A percentile compares a stretch with the other conserved stretches of the same genome.
These are phyloP conservation scores for Helichrysum umbraculigerum DNA, from an alignment of 129 eudicot species.

Conservation along the genomic window DNA sequence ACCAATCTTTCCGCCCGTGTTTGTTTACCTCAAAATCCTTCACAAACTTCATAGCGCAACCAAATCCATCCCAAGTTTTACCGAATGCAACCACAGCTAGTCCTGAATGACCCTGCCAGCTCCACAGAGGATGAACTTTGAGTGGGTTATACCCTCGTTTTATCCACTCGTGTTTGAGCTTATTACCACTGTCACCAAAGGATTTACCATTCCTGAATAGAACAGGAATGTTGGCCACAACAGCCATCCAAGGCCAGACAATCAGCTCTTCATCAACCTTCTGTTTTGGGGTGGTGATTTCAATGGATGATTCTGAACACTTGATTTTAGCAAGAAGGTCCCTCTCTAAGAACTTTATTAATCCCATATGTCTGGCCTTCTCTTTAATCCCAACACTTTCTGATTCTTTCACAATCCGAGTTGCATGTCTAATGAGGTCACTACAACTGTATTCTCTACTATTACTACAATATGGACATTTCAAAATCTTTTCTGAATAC, in stretches of 20 bases:
- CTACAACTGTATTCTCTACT: constrained; percentile 35
- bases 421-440: constrained; percentile 56
- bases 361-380: constrained; percentile 55
- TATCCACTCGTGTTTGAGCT: constrained; percentile 50
- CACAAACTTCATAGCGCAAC: constrained; percentile 54
- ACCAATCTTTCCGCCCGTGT: constrained; percentile 59
- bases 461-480: constrained; percentile 57
- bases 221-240: constrained; percentile 64
- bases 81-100: constrained; percentile 60
- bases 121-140: constrained; percentile 70
- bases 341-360: constrained; percentile 44
- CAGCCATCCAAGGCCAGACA: constrained; percentile 77
- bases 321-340: constrained; percentile 8
- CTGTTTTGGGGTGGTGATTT: neutral
- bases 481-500: constrained; percentile 30
- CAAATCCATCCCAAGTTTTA: constrained; percentile 60
- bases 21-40: constrained; percentile 46
- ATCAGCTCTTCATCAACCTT: constrained; percentile 42
- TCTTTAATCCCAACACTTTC: constrained; percentile 40
- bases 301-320: neutral
- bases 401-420: constrained; percentile 48
- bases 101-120: constrained; percentile 53
- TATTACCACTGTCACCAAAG: constrained; percentile 60
- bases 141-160: constrained; percentile 53
- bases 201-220: constrained; percentile 34